These are phyloP conservation scores for Cercospora sojina DNA, from an alignment of 2,329 filamentous ascomycete genomes.

Conservation along the genomic window DNA sequence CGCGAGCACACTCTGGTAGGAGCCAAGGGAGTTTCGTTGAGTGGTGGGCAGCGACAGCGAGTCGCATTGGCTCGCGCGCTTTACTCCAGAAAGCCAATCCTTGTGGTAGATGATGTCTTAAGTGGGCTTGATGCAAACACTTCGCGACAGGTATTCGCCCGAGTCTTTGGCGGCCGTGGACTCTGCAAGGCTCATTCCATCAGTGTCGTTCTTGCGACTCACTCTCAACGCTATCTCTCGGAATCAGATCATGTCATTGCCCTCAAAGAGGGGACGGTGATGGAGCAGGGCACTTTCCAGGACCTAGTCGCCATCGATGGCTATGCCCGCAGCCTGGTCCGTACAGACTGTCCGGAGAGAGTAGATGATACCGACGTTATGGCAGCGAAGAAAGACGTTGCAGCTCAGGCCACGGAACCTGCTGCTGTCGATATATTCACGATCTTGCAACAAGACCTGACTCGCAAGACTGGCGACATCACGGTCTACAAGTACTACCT, in stretches of 20 bases:
- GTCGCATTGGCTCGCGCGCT: conserved; percentile 76
- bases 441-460: conserved; percentile 22
- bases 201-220: conserved; percentile 49
- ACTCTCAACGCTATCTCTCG: conserved; percentile 39
- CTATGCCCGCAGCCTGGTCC: conserved; percentile 16
- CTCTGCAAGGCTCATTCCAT: conserved; percentile 42
- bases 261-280: conserved; percentile 35
- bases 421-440: conserved; percentile 13
- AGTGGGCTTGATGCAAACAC: conserved; percentile 65
- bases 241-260: conserved; percentile 46
- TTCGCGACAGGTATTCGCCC: conserved; percentile 44
- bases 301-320: conserved; percentile 22
- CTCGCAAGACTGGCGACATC: conserved; percentile 40
- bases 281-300: conserved; percentile 41
- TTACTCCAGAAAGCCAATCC: conserved; percentile 73
- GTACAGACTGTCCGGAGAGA: neutral
- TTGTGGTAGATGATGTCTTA: conserved; percentile 82
- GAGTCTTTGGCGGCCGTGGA: conserved; percentile 45
- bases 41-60: conserved; percentile 80
- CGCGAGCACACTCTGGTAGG: conserved; percentile 80
- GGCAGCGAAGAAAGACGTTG: neutral
- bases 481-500: conserved; percentile 41
- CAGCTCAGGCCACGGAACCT: neutral
- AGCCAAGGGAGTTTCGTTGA: conserved; percentile 80
- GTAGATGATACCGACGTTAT: neutral